Base-by-base conservation (phyloP, 106 monocot genomes). In the Dioscorea alata region DNA sequence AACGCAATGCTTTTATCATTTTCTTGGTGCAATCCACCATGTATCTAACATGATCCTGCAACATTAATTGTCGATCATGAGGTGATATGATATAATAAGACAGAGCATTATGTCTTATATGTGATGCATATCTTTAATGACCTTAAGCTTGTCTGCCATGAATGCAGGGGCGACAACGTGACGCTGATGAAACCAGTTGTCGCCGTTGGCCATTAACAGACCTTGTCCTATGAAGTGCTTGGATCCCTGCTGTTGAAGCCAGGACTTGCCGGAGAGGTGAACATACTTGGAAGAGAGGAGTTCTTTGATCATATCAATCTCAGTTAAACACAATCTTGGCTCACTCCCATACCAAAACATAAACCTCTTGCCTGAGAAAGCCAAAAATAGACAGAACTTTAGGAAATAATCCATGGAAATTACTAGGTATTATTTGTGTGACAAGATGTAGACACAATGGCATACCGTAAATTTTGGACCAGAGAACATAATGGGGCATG, bases 11-110 rank as follows among this genome's bases (percentile, higher is more conserved):
- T 2, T 22, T 23, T 1, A 90, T 56, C 80, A 71, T 75, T 33
- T 77, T 60, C 63, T 68, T 87, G n/a, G 97, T 92, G 80, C 97
- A 90, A n/a, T 89, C 92, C 75, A 87, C 87, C 89, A 99, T 92
- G 76, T 82, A 81, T 4, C 87, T 81, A 28, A 82, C 68, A 4
- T 83, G 82, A 20, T 82, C 80, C 96, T 96, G 22, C 10, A 42
- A 42, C 9, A 42, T 42, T 42, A 6, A 42, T 42, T 42, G 42
- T 42, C 6, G 4, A 42, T 42, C 42, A 42, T 28, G 10, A 42
- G 9, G 10, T 10, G 42, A 42, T 42, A 42, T 42, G 1, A 42
- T 42, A 42, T 42, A 10, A 42, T 42, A 42, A 10, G 42, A 42
- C 6, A 42, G 6, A 22, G 59, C 22, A 12, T 22, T 20, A 59